Conservation (phyloP, 2,329 filamentous ascomycete genomes). For the Trichoderma sp. region DNA sequence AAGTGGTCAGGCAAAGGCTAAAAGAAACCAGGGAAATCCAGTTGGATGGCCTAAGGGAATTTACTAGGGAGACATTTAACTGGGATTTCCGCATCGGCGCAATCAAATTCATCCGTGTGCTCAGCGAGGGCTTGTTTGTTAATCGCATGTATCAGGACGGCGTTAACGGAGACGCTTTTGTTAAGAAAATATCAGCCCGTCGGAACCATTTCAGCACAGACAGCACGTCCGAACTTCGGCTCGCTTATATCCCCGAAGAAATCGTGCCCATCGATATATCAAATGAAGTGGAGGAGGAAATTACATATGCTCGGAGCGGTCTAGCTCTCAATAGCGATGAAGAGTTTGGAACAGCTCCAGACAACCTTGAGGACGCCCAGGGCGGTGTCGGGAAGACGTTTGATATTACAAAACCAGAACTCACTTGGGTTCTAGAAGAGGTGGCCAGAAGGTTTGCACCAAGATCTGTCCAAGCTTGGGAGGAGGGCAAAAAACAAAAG, state of each 20-base stretch:
- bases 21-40: slow-evolving; percentile 28
- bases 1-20: slow-evolving; percentile 29
- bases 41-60: slow-evolving; percentile 62
- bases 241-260: slow-evolving; percentile 73
- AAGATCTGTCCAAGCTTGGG: slow-evolving; percentile 29
- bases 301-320: slow-evolving; percentile 50
- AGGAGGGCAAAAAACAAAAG: slow-evolving; percentile 28
- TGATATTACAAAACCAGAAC: slow-evolving; percentile 62
- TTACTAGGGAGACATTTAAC: slow-evolving; percentile 77
- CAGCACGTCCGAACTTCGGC: slow-evolving; percentile 69
- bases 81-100: slow-evolving; percentile 80
- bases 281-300: slow-evolving; percentile 64
- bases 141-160: slow-evolving; percentile 46
- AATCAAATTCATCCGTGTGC: slow-evolving; percentile 76
- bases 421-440: slow-evolving; percentile 41
- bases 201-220: slow-evolving; percentile 74
- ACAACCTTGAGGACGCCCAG: slow-evolving; percentile 26
- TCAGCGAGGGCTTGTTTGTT: slow-evolving; percentile 73
- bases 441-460: slow-evolving; percentile 32
- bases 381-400: slow-evolving; percentile 45
- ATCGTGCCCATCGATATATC: slow-evolving; percentile 77
- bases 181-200: slow-evolving; percentile 65
- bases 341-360: slow-evolving; percentile 50
- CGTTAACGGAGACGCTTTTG: slow-evolving; percentile 42
- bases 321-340: slow-evolving; percentile 66